phyloP scores from a whole-genome alignment of 345 rosid species.

The Erucastrum elatum region DNA sequence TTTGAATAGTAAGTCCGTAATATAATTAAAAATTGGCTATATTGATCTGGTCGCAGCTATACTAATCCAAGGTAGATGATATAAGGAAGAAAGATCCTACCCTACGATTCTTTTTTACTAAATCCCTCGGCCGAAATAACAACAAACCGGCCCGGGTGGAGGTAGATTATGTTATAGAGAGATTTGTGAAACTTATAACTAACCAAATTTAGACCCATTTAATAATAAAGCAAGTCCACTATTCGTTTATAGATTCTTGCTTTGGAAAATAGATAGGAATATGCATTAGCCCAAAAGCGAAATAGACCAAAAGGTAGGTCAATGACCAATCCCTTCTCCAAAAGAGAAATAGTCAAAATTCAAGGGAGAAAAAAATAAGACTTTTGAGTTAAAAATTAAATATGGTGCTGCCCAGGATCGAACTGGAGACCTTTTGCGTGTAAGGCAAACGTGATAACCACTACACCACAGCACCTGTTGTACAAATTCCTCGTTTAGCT shows the following conservation, averaged over 20 bases:
- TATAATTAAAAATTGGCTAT: background rate
- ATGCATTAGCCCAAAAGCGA: background rate
- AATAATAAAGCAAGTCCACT: too few relatives aligned
- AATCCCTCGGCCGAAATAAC: slow-evolving; percentile 34
- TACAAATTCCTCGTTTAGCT: background rate
- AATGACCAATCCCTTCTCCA: background rate
- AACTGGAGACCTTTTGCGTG: slow-evolving; percentile 1
- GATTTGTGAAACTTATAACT: too few relatives aligned
- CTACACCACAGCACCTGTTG: background rate
- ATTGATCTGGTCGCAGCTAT: background rate
- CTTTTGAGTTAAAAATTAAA: background rate
- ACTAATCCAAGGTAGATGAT: too few relatives aligned
- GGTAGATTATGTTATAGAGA: too few relatives aligned
- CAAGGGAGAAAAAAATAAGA: background rate
- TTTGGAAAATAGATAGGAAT: too few relatives aligned
- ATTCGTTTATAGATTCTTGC: too few relatives aligned
- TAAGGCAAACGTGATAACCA: background rate
- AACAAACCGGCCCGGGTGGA: background rate
- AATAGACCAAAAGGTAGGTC: background rate
- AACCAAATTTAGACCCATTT: too few relatives aligned
- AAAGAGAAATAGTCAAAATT: background rate
- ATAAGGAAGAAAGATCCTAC: slow-evolving; percentile 22
- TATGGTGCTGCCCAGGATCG: background rate
- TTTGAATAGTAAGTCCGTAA: background rate
- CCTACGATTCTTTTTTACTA: slow-evolving; percentile 28